These are phyloP conservation scores for Candida takata DNA, from an alignment of 805 yeast species.

Conservation along the genomic window DNA sequence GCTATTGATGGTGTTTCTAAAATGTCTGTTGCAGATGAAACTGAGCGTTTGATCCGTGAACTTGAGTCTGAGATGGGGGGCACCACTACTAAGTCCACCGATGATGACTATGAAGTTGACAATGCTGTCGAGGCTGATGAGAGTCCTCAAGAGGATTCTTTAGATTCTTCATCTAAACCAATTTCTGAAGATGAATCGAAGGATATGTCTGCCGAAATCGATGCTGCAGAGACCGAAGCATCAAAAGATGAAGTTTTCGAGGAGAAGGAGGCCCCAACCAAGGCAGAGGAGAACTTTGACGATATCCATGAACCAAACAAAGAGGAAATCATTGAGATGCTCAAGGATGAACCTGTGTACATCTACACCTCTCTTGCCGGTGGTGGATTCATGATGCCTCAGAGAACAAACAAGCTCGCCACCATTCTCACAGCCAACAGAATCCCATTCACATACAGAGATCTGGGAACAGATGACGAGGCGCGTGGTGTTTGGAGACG, in stretches of 20 bases:
- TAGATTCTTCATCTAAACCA: neutral
- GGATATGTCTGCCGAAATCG: neutral
- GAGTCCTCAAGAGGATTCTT: neutral
- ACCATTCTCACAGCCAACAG: constrained; percentile 73
- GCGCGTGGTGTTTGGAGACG: constrained; percentile 84
- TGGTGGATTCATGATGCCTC: constrained; percentile 69
- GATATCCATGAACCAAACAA: constrained; percentile 23
- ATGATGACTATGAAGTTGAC: no score
- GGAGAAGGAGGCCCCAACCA: no score
- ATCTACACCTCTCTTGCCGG: constrained; percentile 84
- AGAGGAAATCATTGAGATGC: constrained; percentile 23
- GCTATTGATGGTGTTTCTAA: neutral
- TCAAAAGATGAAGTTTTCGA: no score
- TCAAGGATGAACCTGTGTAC: constrained; percentile 53
- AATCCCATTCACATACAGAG: constrained; percentile 60
- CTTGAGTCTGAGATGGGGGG: constrained; percentile 14
- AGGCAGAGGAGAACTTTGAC: neutral
- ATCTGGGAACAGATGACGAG: constrained; percentile 79
- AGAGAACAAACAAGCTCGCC: constrained; percentile 67
- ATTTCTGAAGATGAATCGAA: neutral
- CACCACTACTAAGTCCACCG: neutral
- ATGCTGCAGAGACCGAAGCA: neutral
- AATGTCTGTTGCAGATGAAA: constrained; percentile 14
- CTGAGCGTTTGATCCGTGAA: constrained; percentile 18
- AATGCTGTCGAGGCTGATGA: constrained; percentile 1